Evolutionary conservation across 2,329 filamentous ascomycete species (phyloP).

Genomic region (Pseudogymnoascus sp.): DNA sequence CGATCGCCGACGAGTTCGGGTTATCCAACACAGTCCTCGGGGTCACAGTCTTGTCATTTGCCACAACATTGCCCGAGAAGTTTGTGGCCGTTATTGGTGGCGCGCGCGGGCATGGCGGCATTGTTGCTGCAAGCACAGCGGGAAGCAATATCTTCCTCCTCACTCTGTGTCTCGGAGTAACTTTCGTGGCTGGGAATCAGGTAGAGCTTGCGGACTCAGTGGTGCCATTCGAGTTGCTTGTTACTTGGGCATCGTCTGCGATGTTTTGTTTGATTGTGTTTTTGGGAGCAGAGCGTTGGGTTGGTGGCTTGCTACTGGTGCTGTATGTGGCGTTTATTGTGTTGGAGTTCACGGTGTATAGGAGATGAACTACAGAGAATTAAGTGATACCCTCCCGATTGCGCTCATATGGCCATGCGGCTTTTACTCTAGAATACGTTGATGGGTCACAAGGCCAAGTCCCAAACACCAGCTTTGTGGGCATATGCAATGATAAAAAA

Average conservation of each 20-base stretch:
- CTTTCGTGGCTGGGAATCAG: slow-evolving; percentile 28
- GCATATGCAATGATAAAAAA: not conserved
- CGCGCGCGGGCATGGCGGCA: slow-evolving; percentile 38
- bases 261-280: slow-evolving; percentile 28
- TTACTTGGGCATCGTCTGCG: slow-evolving; percentile 27
- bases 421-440: no score
- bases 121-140: slow-evolving; percentile 45
- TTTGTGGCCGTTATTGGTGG: slow-evolving; percentile 43
- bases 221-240: slow-evolving; percentile 26
- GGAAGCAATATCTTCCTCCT: slow-evolving; percentile 50
- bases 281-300: slow-evolving; percentile 28
- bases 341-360: not conserved
- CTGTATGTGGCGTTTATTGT: slow-evolving; percentile 28
- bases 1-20: slow-evolving; percentile 34
- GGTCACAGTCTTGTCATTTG: slow-evolving; percentile 41
- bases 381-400: not conserved
- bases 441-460: no score
- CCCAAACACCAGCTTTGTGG: no score
- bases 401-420: not conserved
- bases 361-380: not conserved
- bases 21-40: slow-evolving; percentile 42
- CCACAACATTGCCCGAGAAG: slow-evolving; percentile 48
- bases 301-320: slow-evolving; percentile 27
- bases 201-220: slow-evolving; percentile 22
- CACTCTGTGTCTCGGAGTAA: slow-evolving; percentile 41